These are phyloP conservation scores for Diophrys sp. DNA, from an alignment of 73 alveolate species.

Conservation along the genomic window DNA sequence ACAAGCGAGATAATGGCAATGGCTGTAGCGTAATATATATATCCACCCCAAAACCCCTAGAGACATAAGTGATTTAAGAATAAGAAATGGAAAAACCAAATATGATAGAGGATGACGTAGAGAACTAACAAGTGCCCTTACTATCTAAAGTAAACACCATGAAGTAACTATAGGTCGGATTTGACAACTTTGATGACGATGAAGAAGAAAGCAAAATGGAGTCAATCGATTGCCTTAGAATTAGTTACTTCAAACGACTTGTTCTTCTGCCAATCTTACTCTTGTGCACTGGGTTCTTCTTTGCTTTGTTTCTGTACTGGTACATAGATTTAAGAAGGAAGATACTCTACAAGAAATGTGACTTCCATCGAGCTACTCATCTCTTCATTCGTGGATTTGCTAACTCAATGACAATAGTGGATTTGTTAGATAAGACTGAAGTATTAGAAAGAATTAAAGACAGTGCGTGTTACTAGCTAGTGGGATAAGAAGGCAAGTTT, in stretches of 20 bases:
- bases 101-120: too few relatives aligned
- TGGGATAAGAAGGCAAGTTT: background rate
- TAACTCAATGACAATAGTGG: background rate
- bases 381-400: constrained; percentile 1
- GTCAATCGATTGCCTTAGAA: background rate
- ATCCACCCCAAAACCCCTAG: constrained; percentile 90
- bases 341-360: constrained; percentile 12
- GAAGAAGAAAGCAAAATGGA: constrained; percentile 14
- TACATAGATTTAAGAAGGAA: constrained; percentile 29
- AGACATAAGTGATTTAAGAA: constrained; percentile 70
- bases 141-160: too few relatives aligned
- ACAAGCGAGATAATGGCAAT: constrained; percentile 75
- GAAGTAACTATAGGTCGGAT: too few relatives aligned
- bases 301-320: constrained; percentile 33
- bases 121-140: too few relatives aligned
- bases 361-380: constrained; percentile 25
- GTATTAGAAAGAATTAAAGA: background rate
- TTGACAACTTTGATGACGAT: background rate
- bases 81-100: constrained; percentile 83
- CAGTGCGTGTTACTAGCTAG: background rate
- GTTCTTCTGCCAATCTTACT: constrained; percentile 9
- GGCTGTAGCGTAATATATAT: constrained; percentile 81
- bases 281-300: background rate
- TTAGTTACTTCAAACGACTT: background rate
- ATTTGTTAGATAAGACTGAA: background rate